Conservation (phyloP, 129 eudicot species). For the Tagetes patula region DNA sequence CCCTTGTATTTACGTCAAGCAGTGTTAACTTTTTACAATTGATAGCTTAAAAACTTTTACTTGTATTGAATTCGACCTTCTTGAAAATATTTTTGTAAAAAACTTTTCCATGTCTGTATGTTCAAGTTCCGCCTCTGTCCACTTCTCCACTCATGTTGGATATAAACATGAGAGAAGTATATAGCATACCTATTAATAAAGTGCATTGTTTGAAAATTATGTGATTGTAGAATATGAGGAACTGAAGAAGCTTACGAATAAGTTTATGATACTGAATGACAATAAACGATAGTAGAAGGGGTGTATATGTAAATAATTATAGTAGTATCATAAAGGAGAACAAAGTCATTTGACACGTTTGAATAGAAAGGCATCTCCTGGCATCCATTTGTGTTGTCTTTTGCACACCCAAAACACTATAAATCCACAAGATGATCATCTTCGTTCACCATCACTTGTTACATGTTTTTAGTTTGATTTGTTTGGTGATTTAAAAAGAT, state of each 20-base stretch:
- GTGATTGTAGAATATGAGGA: neutral
- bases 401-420: conserved; percentile 29
- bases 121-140: neutral
- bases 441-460: conserved; percentile 33
- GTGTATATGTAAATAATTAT: neutral
- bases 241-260: neutral
- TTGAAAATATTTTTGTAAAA: too few species aligned
- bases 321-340: conserved; percentile 15
- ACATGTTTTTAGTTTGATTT: neutral
- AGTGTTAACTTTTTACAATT: too few species aligned
- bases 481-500: neutral
- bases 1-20: too few species aligned
- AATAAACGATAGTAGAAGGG: conserved; percentile 24
- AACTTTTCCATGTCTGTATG: too few species aligned
- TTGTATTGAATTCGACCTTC: too few species aligned
- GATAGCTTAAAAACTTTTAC: too few species aligned
- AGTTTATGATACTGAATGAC: conserved; percentile 24
- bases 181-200: neutral
- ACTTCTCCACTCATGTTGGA: conserved; percentile 3
- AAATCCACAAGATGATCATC: conserved; percentile 18
- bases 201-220: neutral
- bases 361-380: conserved; percentile 35
- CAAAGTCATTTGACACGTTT: conserved; percentile 18
- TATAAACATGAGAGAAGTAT: neutral
- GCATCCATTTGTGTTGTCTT: conserved; percentile 35